Evolutionary conservation across 805 yeast genomes (phyloP).

Genomic region (Metschnikowia cerradonensis): DNA sequence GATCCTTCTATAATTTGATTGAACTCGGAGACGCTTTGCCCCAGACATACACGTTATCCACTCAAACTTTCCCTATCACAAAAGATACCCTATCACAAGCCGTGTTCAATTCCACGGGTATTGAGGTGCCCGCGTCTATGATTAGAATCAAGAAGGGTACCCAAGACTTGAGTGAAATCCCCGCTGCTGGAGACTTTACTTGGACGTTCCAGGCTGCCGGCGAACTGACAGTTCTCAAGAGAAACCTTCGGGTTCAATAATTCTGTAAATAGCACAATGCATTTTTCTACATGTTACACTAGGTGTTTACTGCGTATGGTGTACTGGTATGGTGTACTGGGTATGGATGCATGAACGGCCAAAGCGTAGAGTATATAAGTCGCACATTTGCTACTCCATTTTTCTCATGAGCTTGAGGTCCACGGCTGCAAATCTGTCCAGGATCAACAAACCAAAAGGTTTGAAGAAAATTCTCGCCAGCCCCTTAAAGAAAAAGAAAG

Average conservation of each 20-base stretch:
- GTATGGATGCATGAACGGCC: neutral
- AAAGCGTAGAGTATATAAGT: neutral
- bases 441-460: slow-evolving; percentile 21
- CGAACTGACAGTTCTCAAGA: slow-evolving; percentile 19
- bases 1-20: slow-evolving; percentile 22
- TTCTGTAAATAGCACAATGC: slow-evolving; percentile 11
- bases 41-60: slow-evolving; percentile 17
- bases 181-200: slow-evolving; percentile 24
- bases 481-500: slow-evolving; percentile 21
- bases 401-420: slow-evolving; percentile 23
- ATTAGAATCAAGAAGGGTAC: slow-evolving; percentile 18
- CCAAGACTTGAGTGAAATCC: slow-evolving; percentile 17
- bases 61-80: slow-evolving; percentile 24
- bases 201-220: slow-evolving; percentile 29
- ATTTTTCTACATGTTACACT: neutral
- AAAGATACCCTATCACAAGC: slow-evolving; percentile 22
- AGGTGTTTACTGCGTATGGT: neutral
- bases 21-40: slow-evolving; percentile 34
- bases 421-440: slow-evolving; percentile 40
- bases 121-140: slow-evolving; percentile 24
- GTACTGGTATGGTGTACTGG: neutral
- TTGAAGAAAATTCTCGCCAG: slow-evolving; percentile 24
- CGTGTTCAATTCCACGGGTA: slow-evolving; percentile 30
- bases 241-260: slow-evolving; percentile 16
- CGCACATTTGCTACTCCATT: slow-evolving; percentile 1